Evolutionary conservation across 192 early-diverging fungal genomes (phyloP), one percentile per base, ranked within the genome.

Genomic region (Coemansia sp.): DNA sequence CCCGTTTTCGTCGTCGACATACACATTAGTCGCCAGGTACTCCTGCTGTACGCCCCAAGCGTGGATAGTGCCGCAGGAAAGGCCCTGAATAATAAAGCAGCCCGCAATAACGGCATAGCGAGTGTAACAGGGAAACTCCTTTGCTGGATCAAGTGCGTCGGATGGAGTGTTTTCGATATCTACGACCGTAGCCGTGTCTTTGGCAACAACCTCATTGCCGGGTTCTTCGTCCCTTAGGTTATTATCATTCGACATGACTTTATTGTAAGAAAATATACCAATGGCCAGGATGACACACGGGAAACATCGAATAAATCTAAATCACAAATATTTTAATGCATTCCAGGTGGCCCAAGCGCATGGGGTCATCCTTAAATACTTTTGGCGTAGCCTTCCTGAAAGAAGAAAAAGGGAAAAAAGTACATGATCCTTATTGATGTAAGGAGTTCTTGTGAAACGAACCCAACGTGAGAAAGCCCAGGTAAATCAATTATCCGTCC

Each of bases 31-130:
- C 4, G 70, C 61, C 34, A 81, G 66, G 37, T 81, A 81, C 30
- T 76, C 69, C 23, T 75, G 69, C 53, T 76, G 68, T 9, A 81
- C 74, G 45, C 78, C 78, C 78, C 78, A 80, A 16, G 78, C 34
- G 20, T 80, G 78, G 3, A 80, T 63, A 3, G 72, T 33, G 25
- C 78, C 78, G 18, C 73, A 75, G 12, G 78, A 42, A 1, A 80
- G 73, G 0, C 59, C 78, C 26, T 72, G 78, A 2, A 75, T 67
- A 18, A 71, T 58, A 68, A 80, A 80, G 46, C 78, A 75, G 40
- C 73, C 35, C 16, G 64, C 68, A 10, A 75, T 37, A 9, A 80
- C 78, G 4, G 49, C 49, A 33, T 72, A 80, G 18, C 78, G 68
- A 18, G 74, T 80, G 42, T 73, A 55, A 4, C 34, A n/a, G 6